Evolutionary conservation across 768 basidiomycete genomes (phyloP).

Genomic region (Kwoniella sp.): DNA sequence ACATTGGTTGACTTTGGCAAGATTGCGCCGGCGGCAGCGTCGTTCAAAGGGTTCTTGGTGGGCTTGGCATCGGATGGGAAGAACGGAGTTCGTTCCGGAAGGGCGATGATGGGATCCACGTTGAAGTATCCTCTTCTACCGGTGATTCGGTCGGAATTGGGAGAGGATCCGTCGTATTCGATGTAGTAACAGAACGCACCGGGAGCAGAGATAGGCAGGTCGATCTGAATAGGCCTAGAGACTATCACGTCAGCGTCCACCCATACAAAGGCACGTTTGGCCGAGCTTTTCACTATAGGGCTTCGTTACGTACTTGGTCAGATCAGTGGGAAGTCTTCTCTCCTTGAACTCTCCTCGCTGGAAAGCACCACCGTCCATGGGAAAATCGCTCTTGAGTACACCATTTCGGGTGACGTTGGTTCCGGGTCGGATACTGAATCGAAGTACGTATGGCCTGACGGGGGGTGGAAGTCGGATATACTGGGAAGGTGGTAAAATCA

Average conservation of each 20-base stretch:
- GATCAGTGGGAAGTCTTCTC: conserved; percentile 59
- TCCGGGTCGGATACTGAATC: conserved; percentile 88
- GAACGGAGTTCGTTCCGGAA: conserved; percentile 73
- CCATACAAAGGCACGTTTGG: no score
- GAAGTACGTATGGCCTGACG: conserved; percentile 79
- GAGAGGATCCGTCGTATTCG: conserved; percentile 64
- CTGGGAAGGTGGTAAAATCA: no score
- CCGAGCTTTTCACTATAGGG: no score
- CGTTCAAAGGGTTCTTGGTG: conserved; percentile 26
- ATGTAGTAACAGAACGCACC: conserved; percentile 95
- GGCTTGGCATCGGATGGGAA: conserved; percentile 58
- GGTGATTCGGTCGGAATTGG: conserved; percentile 62
- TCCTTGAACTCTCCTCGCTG: conserved; percentile 72
- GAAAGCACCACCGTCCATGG: conserved; percentile 86
- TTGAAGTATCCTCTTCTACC: conserved; percentile 94
- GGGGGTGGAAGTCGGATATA: conserved; percentile 96
- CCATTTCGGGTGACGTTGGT: conserved; percentile 88
- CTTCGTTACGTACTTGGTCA: conserved; percentile 66
- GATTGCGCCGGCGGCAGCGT: conserved; percentile 51
- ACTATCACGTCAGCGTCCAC: background rate
- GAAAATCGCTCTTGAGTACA: conserved; percentile 93
- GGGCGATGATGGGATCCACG: conserved; percentile 83
- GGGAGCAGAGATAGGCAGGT: conserved; percentile 93
- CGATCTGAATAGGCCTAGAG: conserved; percentile 83
- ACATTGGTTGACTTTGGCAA: conserved; percentile 64